Evolutionary conservation across 192 early-diverging fungal genomes (phyloP).

Genomic region (Coemansia sp.): DNA sequence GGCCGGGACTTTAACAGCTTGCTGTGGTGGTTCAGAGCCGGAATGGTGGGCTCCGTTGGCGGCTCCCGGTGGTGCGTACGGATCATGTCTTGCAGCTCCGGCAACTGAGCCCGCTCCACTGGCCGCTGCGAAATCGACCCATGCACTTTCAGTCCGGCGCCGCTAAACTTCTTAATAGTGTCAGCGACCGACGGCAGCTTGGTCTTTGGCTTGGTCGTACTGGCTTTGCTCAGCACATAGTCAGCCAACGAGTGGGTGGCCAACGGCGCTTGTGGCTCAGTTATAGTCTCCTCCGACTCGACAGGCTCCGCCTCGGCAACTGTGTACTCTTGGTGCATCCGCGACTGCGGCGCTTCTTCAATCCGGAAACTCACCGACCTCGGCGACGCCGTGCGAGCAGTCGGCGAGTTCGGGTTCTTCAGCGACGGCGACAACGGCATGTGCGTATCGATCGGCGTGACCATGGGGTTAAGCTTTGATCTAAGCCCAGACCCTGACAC

Average conservation of each 20-base stretch:
- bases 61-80: conserved; percentile 50
- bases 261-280: neutral
- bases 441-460: conserved; percentile 14
- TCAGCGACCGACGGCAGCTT: conserved; percentile 44
- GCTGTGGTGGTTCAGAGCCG: conserved; percentile 46
- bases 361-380: conserved; percentile 50
- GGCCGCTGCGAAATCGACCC: neutral
- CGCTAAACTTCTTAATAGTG: conserved; percentile 49
- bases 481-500: conserved; percentile 10
- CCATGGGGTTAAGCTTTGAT: conserved; percentile 18
- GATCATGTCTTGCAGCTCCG: conserved; percentile 43
- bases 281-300: neutral
- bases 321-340: neutral
- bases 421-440: conserved; percentile 41
- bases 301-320: neutral
- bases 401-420: conserved; percentile 30
- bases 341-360: conserved; percentile 28
- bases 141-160: conserved; percentile 1
- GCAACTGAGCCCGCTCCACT: conserved; percentile 15
- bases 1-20: conserved; percentile 48
- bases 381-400: conserved; percentile 31
- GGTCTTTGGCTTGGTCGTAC: conserved; percentile 7
- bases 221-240: conserved; percentile 49
- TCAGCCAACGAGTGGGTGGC: conserved; percentile 39
- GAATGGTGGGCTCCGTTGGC: conserved; percentile 43